These are phyloP conservation scores for Candida qinlingensis DNA, from an alignment of 805 yeast genomes.

Conservation along the genomic window DNA sequence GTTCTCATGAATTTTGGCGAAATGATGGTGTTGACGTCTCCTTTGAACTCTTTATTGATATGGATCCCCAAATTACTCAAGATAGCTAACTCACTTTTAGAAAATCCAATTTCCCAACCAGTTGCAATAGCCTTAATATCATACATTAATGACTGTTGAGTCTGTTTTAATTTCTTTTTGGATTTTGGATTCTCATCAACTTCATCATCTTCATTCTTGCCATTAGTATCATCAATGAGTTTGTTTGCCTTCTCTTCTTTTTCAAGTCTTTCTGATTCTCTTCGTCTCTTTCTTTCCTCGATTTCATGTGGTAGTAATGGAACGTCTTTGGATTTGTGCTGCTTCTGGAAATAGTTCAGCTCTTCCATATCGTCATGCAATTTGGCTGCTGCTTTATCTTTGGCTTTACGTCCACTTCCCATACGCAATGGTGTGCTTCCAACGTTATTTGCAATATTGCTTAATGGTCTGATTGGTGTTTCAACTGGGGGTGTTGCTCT, in stretches of 20 bases:
- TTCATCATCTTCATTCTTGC: constrained; percentile 10
- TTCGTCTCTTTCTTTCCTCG: constrained; percentile 25
- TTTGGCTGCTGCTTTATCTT: constrained; percentile 57
- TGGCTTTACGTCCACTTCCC: constrained; percentile 49
- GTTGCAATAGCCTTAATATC: constrained; percentile 51
- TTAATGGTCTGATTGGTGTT: constrained; percentile 4
- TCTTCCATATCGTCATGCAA: constrained; percentile 66
- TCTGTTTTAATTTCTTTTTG: neutral
- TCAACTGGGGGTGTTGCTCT: neutral
- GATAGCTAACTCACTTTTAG: constrained; percentile 36
- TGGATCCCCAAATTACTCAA: constrained; percentile 54
- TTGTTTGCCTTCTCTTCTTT: constrained; percentile 7
- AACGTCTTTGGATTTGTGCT: constrained; percentile 37
- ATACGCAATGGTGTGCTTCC: constrained; percentile 10
- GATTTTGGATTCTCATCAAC: neutral
- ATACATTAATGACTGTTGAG: constrained; percentile 13
- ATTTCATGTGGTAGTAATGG: constrained; percentile 38
- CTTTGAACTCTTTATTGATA: constrained; percentile 30
- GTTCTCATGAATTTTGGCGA: constrained; percentile 85
- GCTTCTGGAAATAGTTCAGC: constrained; percentile 57
- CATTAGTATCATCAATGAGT: constrained; percentile 6
- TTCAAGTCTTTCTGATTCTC: constrained; percentile 23
- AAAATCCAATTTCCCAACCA: constrained; percentile 53
- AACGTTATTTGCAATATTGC: neutral
- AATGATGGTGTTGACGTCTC: constrained; percentile 45